Evolutionary conservation across 352 stramenopile species (phyloP).

Genomic region (Phytophthora litchii): DNA sequence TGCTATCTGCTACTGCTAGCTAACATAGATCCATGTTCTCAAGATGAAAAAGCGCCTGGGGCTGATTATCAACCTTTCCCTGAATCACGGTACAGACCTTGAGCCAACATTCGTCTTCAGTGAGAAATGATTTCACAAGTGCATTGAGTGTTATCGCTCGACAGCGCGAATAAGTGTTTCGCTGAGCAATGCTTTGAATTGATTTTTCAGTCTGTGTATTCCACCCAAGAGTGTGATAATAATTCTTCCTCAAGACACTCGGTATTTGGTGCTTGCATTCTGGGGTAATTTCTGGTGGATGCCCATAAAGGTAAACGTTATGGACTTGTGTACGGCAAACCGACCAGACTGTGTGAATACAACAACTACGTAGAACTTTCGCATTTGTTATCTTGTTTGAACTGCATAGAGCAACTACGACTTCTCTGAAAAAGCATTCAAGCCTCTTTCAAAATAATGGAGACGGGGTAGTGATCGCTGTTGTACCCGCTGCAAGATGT

Average conservation of each 20-base stretch:
- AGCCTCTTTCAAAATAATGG: conserved; percentile 29
- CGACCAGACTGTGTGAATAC: too few relatives aligned
- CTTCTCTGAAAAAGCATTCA: not conserved
- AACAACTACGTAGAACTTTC: too few relatives aligned
- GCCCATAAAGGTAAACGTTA: conserved; percentile 62
- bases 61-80: conserved; percentile 52
- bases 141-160: too few relatives aligned
- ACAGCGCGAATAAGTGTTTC: too few relatives aligned
- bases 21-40: too few relatives aligned
- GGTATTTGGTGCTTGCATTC: conserved; percentile 73
- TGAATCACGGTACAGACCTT: conserved; percentile 48
- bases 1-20: too few relatives aligned
- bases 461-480: conserved; percentile 67
- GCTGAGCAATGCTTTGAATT: too few relatives aligned
- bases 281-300: conserved; percentile 79
- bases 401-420: too few relatives aligned
- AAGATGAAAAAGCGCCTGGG: conserved; percentile 52
- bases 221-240: conserved; percentile 49
- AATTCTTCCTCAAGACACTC: conserved; percentile 59
- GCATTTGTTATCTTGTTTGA: too few relatives aligned
- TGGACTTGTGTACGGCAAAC: conserved; percentile 73
- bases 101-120: conserved; percentile 60
- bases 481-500: conserved; percentile 58
- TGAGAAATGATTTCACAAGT: conserved; percentile 63
- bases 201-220: conserved; percentile 50